Evolutionary conservation across 805 yeast genomes (phyloP), one percentile per base, ranked within the genome.

Genomic region (Candida chilensis): DNA sequence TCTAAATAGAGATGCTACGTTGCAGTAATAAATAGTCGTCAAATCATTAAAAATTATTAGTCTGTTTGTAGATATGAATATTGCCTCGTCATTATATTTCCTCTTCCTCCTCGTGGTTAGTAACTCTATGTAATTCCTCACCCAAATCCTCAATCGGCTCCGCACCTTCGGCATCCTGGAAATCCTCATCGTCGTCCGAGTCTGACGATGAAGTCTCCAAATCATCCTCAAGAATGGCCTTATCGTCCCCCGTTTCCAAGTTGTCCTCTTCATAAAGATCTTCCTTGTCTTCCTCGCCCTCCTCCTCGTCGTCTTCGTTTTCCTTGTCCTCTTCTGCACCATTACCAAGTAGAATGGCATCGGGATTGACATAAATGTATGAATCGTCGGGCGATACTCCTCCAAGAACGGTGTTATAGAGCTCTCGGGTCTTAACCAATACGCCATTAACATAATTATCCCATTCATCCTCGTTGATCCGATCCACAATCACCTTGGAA

Each of bases 351-450:
- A 50, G 37, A 13, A 56, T 48, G 14, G 58, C 63, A 30, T 50
- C 50, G 20, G 50, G 35, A 28, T 59, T 60, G 37, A 50, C 38
- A 38, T 60, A 65, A 36, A 63, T 46, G 43, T 56, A 50, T 20
- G 60, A 62, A 24, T 54, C 65, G 13, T 54, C 57, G 24, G 57
- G 50, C 16, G 59, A 44, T 38, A 61, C 59, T 32, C 74, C 71
- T 3, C 78, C 79, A 18, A 72, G 47, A 3, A 72, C 76, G 17
- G 68, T 74, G 45, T 71, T 72, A 42, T 72, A 71, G 50, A 71
- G 62, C 30, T 71, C 72, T 36, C 76, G 57, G 8, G 75, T 69
- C 31, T 69, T 68, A 30, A 68, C 56, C 27, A 72, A 47, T 13
- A 66, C 54, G 7, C 63, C 68, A 27, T 61, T 58, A 16, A 70